Evolutionary conservation across 2,329 filamentous ascomycete species (phyloP).

Genomic region (Ophiostoma novo-ulmi): DNA sequence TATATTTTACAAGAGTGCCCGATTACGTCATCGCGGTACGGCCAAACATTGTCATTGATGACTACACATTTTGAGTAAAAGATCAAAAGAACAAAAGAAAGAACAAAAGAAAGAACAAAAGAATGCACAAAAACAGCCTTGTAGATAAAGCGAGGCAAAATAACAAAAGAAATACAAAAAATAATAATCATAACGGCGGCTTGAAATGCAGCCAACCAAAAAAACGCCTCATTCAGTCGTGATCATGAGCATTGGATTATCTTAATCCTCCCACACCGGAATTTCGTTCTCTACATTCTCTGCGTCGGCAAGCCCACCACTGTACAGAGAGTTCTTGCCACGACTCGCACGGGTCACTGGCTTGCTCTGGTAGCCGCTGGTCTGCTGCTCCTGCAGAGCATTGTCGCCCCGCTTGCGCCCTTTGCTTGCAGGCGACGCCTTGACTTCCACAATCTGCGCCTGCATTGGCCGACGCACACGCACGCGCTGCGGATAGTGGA

Average conservation of each 20-base stretch:
- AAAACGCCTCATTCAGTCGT: conserved; percentile 14
- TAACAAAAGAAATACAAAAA: too few relatives aligned
- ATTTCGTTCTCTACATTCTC: conserved; percentile 20
- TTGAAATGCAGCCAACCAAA: neutral
- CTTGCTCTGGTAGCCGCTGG: neutral
- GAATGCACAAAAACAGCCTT: neutral
- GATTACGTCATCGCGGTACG: too few relatives aligned
- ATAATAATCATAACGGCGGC: neutral
- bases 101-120: neutral
- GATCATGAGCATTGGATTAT: neutral
- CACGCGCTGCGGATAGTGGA: conserved; percentile 33
- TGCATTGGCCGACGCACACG: conserved; percentile 24
- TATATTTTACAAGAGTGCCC: neutral
- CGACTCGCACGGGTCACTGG: neutral
- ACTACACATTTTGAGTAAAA: neutral
- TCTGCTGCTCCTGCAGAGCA: neutral
- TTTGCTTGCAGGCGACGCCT: conserved; percentile 10
- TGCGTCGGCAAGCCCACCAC: neutral
- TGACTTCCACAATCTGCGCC: conserved; percentile 18
- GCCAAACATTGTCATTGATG: too few relatives aligned
- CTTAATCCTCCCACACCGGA: conserved; percentile 19
- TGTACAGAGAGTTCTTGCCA: conserved; percentile 12
- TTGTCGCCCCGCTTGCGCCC: neutral
- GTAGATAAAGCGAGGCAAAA: neutral
- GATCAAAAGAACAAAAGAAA: neutral